These are phyloP conservation scores for Fusarium fujikuroi DNA, from an alignment of 2,329 filamentous ascomycete genomes.

Conservation along the genomic window DNA sequence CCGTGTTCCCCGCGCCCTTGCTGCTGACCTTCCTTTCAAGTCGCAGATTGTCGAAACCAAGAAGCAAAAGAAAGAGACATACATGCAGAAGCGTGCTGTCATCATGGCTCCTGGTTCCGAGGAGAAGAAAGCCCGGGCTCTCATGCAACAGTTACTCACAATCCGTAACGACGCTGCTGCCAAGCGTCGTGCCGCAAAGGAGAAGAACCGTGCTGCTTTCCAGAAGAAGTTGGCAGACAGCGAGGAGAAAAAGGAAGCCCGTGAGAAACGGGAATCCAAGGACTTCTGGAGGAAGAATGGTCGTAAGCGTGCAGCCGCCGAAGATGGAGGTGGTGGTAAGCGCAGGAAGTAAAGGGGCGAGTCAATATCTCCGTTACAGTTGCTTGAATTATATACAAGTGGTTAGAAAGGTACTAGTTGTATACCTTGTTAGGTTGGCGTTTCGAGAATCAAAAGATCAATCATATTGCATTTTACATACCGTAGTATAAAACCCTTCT, in stretches of 20 bases:
- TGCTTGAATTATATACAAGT: not conserved
- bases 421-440: conserved; percentile 42
- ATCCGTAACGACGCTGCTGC: conserved; percentile 90
- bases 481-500: not conserved
- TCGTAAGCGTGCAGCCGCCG: conserved; percentile 67
- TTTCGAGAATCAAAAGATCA: conserved; percentile 37
- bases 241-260: conserved; percentile 83
- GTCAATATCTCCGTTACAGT: not conserved
- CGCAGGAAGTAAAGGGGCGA: conserved; percentile 43
- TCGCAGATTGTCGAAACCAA: conserved; percentile 87
- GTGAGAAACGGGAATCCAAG: conserved; percentile 91
- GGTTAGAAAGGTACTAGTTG: conserved; percentile 28
- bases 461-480: conserved; percentile 2
- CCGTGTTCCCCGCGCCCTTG: conserved; percentile 80
- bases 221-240: conserved; percentile 84
- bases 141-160: conserved; percentile 94
- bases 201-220: conserved; percentile 84
- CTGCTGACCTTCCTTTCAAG: conserved; percentile 89
- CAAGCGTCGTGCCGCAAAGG: conserved; percentile 86
- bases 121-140: conserved; percentile 86
- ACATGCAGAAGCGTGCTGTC: conserved; percentile 96
- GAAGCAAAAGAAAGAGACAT: conserved; percentile 83
- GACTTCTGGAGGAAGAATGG: conserved; percentile 95
- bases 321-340: conserved; percentile 54
- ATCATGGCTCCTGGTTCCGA: conserved; percentile 81